Conservation (phyloP, 768 basidiomycete species). For the Cubamyces lactineus region DNA sequence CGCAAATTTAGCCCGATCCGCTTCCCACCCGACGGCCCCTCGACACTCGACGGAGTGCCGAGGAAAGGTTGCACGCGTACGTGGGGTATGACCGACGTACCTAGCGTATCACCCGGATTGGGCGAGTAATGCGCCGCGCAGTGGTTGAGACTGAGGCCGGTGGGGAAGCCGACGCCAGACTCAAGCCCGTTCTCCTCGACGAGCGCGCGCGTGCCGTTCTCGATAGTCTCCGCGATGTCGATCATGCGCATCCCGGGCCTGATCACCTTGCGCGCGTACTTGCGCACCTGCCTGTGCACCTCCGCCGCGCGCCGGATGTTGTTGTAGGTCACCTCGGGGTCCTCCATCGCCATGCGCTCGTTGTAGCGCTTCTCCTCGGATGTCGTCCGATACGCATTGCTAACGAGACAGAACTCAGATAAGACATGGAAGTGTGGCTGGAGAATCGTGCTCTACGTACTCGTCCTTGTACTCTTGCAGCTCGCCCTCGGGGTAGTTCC, state of each 20-base stretch:
- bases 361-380: conserved; percentile 87
- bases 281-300: conserved; percentile 91
- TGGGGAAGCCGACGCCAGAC: conserved; percentile 93
- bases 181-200: conserved; percentile 91
- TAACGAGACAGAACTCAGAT: conserved; percentile 36
- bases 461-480: conserved; percentile 90
- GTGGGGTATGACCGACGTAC: conserved; percentile 46
- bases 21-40: conserved; percentile 2
- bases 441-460: conserved; percentile 51
- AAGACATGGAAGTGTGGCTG: background rate
- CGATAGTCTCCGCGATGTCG: conserved; percentile 91
- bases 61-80: conserved; percentile 7
- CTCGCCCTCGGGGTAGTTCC: conserved; percentile 91
- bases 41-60: conserved; percentile 16
- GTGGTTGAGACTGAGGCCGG: conserved; percentile 90
- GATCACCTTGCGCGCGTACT: conserved; percentile 79
- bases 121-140: conserved; percentile 97
- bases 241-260: conserved; percentile 93
- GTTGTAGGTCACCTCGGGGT: conserved; percentile 85
- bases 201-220: conserved; percentile 86
- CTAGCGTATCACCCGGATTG: conserved; percentile 85
- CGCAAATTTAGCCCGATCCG: background rate
- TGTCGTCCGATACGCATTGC: conserved; percentile 86
- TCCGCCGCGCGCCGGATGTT: conserved; percentile 92
- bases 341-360: conserved; percentile 78